Conservation (phyloP, 257 asterid species). For the Haberlea rhodopensis region DNA sequence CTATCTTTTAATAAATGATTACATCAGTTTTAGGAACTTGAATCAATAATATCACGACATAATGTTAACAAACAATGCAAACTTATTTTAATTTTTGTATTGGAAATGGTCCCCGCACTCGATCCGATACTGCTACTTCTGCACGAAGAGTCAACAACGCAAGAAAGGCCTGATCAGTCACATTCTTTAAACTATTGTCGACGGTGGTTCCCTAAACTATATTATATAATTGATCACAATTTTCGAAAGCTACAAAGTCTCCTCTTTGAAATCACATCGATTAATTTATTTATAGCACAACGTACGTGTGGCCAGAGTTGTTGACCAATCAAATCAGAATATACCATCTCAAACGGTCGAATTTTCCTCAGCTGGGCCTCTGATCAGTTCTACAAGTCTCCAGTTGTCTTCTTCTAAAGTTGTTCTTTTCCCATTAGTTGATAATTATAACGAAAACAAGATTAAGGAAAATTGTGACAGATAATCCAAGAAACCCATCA, state of each 20-base stretch:
- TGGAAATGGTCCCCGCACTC: not conserved
- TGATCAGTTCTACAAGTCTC: slow-evolving; percentile 20
- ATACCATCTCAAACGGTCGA: slow-evolving; percentile 29
- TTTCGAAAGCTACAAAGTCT: slow-evolving; percentile 11
- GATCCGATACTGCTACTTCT: not conserved
- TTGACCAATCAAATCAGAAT: slow-evolving; percentile 44
- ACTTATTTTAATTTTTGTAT: not conserved
- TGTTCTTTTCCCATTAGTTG: slow-evolving; percentile 22
- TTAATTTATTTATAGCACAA: slow-evolving; percentile 15
- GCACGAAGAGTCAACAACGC: not conserved
- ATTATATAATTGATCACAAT: not conserved
- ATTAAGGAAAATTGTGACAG: slow-evolving; percentile 10
- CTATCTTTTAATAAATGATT: too few species aligned
- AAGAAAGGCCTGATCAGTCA: not conserved
- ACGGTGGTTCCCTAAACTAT: too few species aligned
- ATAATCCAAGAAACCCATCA: slow-evolving; percentile 21
- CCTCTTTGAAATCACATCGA: slow-evolving; percentile 26
- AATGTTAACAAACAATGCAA: too few species aligned
- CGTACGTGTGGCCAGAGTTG: slow-evolving; percentile 57
- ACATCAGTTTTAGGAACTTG: too few species aligned
- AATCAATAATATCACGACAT: not conserved
- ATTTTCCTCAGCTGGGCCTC: slow-evolving; percentile 22
- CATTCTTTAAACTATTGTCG: not conserved
- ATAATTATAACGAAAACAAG: slow-evolving; percentile 14
- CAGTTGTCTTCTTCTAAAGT: slow-evolving; percentile 29